Evolutionary conservation across 225 moss, liverwort and hornwort species (phyloP).

Genomic region (Marchantia paleacea): DNA sequence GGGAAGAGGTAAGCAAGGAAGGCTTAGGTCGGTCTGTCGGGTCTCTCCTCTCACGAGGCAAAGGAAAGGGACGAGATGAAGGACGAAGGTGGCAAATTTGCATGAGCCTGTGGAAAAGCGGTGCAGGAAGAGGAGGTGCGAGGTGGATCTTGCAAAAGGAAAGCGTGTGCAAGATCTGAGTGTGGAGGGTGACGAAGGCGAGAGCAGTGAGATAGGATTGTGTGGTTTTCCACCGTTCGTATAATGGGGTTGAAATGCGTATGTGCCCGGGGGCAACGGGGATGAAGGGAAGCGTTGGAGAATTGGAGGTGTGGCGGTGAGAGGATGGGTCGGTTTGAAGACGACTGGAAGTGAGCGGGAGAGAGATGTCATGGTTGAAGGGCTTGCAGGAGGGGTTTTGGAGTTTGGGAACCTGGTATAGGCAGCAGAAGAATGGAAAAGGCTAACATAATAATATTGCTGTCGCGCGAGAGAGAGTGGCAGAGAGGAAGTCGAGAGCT

Average conservation of each 20-base stretch:
- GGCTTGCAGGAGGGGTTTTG: constrained; percentile 12
- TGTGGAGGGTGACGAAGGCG: not conserved
- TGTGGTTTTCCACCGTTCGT: not conserved
- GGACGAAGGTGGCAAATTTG: not conserved
- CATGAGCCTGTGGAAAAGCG: not conserved
- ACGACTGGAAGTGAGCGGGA: constrained; percentile 15
- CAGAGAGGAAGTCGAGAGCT: constrained; percentile 13
- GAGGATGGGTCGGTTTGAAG: not conserved
- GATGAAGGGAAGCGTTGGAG: not conserved
- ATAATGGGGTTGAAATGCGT: not conserved
- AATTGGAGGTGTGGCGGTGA: constrained; percentile 3
- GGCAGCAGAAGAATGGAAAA: constrained; percentile 38
- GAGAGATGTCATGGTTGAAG: constrained; percentile 2
- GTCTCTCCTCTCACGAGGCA: not conserved
- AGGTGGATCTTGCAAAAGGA: not conserved
- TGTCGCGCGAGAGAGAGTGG: not conserved
- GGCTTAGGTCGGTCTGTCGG: not conserved
- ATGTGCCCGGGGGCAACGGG: not conserved
- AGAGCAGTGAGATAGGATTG: not conserved
- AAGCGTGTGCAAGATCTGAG: not conserved
- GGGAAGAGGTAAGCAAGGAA: too few relatives aligned
- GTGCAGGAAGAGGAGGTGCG: not conserved
- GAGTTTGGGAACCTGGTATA: constrained; percentile 19
- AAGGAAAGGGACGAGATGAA: not conserved
- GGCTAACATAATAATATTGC: constrained; percentile 14